Evolutionary conservation across 345 rosid genomes (phyloP).

Genomic region (Populus euphratica): DNA sequence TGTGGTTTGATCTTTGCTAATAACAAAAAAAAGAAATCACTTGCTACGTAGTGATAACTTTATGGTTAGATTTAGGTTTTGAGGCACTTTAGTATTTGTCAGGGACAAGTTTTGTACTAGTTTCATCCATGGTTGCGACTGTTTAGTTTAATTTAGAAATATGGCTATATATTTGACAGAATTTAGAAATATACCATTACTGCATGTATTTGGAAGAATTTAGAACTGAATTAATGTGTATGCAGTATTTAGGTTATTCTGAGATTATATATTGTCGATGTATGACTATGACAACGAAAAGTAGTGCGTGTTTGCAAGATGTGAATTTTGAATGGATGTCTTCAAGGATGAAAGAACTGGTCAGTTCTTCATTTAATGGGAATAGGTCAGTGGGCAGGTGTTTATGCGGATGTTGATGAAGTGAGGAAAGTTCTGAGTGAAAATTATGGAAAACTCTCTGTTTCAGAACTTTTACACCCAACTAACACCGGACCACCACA

Average conservation of each 20-base stretch:
- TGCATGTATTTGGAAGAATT: no score
- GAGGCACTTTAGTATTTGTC: not conserved
- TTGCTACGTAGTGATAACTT: not conserved
- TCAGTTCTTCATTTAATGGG: not conserved
- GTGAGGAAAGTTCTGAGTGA: constrained; percentile 51
- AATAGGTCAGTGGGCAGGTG: constrained; percentile 45
- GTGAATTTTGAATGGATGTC: not conserved
- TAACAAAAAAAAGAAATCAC: not conserved
- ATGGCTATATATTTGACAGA: no score
- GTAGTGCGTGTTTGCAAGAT: no score
- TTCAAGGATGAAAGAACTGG: not conserved
- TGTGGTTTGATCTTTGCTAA: not conserved
- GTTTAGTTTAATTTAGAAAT: no score
- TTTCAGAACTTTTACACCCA: constrained; percentile 38
- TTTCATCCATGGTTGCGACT: no score
- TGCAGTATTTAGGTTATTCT: no score
- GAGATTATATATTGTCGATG: no score
- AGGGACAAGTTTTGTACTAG: no score
- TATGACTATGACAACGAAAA: no score
- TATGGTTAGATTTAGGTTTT: not conserved
- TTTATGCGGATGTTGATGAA: constrained; percentile 65
- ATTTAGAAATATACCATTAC: no score
- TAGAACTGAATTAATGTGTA: no score
- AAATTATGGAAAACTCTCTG: constrained; percentile 55
- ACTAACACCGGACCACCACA: no score